phyloP scores from a whole-genome alignment of 305 asterid species.

The Fraxinus latifolia region DNA sequence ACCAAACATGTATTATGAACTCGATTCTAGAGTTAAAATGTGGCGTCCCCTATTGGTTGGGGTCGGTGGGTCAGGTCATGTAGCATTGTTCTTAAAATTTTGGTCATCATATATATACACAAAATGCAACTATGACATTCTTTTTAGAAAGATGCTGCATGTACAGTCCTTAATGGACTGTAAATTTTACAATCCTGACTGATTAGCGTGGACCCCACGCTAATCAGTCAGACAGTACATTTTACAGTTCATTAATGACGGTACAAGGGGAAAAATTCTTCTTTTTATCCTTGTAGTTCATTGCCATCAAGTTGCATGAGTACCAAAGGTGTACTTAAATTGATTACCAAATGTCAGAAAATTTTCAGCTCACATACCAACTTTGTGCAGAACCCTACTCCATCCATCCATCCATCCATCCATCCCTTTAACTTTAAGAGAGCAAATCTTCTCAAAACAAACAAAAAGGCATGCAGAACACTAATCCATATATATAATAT shows the following conservation, averaged over 20 bases:
- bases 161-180: too few species aligned
- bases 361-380: background rate
- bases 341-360: background rate
- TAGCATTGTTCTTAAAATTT: background rate
- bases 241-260: too few species aligned
- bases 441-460: slow-evolving; percentile 1
- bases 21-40: background rate
- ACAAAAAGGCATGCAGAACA: slow-evolving; percentile 3
- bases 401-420: background rate
- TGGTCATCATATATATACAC: background rate
- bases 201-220: too few species aligned
- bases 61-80: too few species aligned
- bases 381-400: slow-evolving; percentile 14
- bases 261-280: too few species aligned
- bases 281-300: too few species aligned
- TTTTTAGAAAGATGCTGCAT: background rate
- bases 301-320: too few species aligned
- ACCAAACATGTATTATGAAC: background rate
- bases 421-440: background rate
- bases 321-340: too few species aligned
- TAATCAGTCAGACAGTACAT: too few species aligned
- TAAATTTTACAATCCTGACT: too few species aligned
- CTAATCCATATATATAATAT: background rate
- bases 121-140: background rate
- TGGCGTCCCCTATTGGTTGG: too few species aligned